phyloP scores from a whole-genome alignment of 2,329 filamentous ascomycete species.

The Aphanocladium album region DNA sequence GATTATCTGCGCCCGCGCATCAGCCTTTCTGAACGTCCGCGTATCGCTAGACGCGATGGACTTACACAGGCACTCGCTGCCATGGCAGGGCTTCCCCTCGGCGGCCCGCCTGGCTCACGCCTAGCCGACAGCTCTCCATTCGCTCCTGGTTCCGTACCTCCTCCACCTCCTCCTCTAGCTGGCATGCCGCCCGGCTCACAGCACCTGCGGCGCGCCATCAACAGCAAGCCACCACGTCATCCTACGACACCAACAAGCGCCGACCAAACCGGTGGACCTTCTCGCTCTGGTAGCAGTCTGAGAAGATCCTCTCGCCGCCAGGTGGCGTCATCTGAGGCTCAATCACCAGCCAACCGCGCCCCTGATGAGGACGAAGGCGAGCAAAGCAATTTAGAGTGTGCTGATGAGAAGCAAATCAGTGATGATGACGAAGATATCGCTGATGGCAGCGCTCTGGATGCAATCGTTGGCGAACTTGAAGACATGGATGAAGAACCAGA shows the following conservation, averaged over 20 bases:
- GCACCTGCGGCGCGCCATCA: slow-evolving; percentile 41
- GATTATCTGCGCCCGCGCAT: slow-evolving; percentile 93
- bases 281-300: slow-evolving; percentile 52
- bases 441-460: slow-evolving; percentile 66
- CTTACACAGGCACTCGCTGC: slow-evolving; percentile 67
- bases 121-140: slow-evolving; percentile 42
- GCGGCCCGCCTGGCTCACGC: slow-evolving; percentile 37
- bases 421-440: slow-evolving; percentile 67
- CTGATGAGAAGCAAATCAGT: slow-evolving; percentile 80
- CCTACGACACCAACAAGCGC: slow-evolving; percentile 37
- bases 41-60: slow-evolving; percentile 58
- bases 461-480: slow-evolving; percentile 86
- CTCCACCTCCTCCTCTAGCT: slow-evolving; percentile 31
- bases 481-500: slow-evolving; percentile 66
- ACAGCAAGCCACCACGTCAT: slow-evolving; percentile 28
- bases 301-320: slow-evolving; percentile 62
- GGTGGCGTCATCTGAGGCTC: slow-evolving; percentile 46
- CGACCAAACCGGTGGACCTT: slow-evolving; percentile 42
- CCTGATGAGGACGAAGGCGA: slow-evolving; percentile 56
- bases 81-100: slow-evolving; percentile 66
- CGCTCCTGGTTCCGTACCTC: slow-evolving; percentile 30
- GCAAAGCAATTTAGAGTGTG: slow-evolving; percentile 78
- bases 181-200: slow-evolving; percentile 22
- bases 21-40: slow-evolving; percentile 65
- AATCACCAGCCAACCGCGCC: slow-evolving; percentile 45